Evolutionary conservation across 2,329 filamentous ascomycete species (phyloP).

Genomic region (Colletotrichum noveboracense): DNA sequence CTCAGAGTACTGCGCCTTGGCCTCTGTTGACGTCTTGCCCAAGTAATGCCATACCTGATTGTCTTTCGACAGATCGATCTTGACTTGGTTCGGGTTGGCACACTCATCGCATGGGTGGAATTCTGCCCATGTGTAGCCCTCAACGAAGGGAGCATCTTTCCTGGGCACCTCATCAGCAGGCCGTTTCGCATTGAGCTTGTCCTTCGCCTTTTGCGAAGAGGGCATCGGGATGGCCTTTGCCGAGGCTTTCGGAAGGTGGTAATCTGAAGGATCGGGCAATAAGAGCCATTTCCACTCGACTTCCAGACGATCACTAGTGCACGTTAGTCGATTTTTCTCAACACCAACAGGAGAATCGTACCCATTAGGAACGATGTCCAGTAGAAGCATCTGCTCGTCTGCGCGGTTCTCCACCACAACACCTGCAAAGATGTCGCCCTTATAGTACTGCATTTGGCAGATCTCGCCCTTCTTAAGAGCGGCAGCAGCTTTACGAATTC

Average conservation of each 20-base stretch:
- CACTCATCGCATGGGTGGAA: conserved; percentile 69
- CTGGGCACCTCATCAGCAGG: conserved; percentile 66
- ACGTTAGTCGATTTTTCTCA: conserved; percentile 43
- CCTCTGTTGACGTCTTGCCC: conserved; percentile 84
- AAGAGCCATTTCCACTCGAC: conserved; percentile 86
- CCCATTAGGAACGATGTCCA: conserved; percentile 87
- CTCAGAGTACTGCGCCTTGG: conserved; percentile 89
- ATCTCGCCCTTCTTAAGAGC: conserved; percentile 75
- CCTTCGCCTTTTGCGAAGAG: conserved; percentile 63
- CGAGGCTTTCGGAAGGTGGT: conserved; percentile 76
- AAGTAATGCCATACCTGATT: conserved; percentile 90
- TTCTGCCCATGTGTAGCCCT: conserved; percentile 77
- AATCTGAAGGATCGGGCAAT: conserved; percentile 73
- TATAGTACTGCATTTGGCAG: conserved; percentile 84
- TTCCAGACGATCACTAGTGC: conserved; percentile 70
- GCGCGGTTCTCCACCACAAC: conserved; percentile 82
- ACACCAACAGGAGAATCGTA: conserved; percentile 49
- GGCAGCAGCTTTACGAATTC: conserved; percentile 71
- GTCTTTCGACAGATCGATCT: conserved; percentile 72
- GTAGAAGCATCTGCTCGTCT: conserved; percentile 75
- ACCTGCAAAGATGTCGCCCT: conserved; percentile 89
- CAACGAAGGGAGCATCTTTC: conserved; percentile 70
- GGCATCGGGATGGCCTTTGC: conserved; percentile 75
- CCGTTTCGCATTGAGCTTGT: conserved; percentile 72
- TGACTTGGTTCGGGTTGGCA: conserved; percentile 64